phyloP scores from a whole-genome alignment of 352 stramenopile species.

The Peronospora tabacina region DNA sequence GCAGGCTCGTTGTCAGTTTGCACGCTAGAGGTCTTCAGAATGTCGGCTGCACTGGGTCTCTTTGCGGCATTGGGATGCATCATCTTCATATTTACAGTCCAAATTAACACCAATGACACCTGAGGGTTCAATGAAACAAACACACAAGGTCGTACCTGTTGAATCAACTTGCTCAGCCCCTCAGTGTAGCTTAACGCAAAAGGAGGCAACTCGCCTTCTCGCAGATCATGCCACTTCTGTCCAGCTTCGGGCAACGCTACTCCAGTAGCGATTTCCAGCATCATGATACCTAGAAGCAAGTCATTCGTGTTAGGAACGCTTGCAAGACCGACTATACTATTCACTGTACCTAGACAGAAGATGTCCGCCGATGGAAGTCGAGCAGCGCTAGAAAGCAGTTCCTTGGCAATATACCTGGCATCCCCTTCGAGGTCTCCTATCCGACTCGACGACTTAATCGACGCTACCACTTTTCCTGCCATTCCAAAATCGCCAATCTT shows the following conservation, averaged over 20 bases:
- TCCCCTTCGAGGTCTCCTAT: constrained; percentile 89
- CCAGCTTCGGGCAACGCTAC: constrained; percentile 40
- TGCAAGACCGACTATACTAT: not conserved
- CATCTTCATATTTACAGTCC: constrained; percentile 35
- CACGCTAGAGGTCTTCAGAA: constrained; percentile 29
- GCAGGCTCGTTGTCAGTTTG: constrained; percentile 9
- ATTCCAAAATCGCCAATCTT: constrained; percentile 93
- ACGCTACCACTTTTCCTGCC: constrained; percentile 44
- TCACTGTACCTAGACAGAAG: constrained; percentile 87
- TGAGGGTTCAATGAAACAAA: not conserved
- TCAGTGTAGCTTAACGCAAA: constrained; percentile 43
- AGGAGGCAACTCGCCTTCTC: constrained; percentile 38
- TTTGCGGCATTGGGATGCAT: constrained; percentile 40
- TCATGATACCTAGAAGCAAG: constrained; percentile 42
- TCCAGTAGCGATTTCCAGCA: constrained; percentile 49
- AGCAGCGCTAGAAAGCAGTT: constrained; percentile 70
- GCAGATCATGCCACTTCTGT: constrained; percentile 60
- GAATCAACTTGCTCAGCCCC: constrained; percentile 33
- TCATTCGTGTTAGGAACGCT: constrained; percentile 3
- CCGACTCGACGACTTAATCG: constrained; percentile 15
- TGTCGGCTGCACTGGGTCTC: constrained; percentile 35
- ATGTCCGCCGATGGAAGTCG: constrained; percentile 85
- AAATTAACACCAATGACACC: not conserved
- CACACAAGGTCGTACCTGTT: constrained; percentile 26
- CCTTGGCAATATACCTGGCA: constrained; percentile 86